phyloP scores from a whole-genome alignment of 1,284 basidiomycete genomes.

The Wolfiporia cocos region DNA sequence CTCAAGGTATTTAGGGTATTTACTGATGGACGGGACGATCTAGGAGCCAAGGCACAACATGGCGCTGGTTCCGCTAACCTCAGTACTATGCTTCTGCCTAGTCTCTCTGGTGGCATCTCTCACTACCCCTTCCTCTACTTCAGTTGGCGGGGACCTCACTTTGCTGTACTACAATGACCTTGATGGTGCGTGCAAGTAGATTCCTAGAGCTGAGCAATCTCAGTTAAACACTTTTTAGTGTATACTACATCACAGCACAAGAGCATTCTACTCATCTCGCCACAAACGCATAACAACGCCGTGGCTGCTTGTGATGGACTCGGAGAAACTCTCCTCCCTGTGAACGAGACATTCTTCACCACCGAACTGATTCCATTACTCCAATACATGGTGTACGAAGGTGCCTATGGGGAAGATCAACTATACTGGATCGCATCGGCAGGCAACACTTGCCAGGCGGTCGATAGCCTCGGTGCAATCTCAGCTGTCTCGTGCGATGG shows the following conservation, averaged over 20 bases:
- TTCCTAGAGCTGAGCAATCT: not conserved
- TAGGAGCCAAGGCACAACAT: no score
- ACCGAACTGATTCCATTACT: constrained; percentile 20
- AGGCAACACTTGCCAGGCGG: constrained; percentile 17
- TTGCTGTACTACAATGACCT: constrained; percentile 26
- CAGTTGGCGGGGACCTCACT: constrained; percentile 15
- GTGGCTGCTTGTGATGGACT: constrained; percentile 17
- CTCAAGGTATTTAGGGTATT: no score
- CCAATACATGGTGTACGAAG: constrained; percentile 20
- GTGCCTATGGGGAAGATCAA: constrained; percentile 14
- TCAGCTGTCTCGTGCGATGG: constrained; percentile 15
- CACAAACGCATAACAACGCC: constrained; percentile 14
- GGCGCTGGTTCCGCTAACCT: no score
- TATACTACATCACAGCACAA: constrained; percentile 15
- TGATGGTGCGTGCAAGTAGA: constrained; percentile 14
- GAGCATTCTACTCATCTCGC: constrained; percentile 20
- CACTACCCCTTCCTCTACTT: constrained; percentile 11
- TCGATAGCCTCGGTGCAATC: constrained; percentile 18
- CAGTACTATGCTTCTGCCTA: no score
- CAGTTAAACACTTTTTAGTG: constrained; percentile 7
- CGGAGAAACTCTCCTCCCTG: constrained; percentile 21
- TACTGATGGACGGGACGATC: no score
- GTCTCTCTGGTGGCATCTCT: constrained; percentile 10
- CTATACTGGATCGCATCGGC: constrained; percentile 24
- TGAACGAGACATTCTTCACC: constrained; percentile 20